Base-by-base conservation (phyloP, 2,329 filamentous ascomycete species). In the Venturia asperata region DNA sequence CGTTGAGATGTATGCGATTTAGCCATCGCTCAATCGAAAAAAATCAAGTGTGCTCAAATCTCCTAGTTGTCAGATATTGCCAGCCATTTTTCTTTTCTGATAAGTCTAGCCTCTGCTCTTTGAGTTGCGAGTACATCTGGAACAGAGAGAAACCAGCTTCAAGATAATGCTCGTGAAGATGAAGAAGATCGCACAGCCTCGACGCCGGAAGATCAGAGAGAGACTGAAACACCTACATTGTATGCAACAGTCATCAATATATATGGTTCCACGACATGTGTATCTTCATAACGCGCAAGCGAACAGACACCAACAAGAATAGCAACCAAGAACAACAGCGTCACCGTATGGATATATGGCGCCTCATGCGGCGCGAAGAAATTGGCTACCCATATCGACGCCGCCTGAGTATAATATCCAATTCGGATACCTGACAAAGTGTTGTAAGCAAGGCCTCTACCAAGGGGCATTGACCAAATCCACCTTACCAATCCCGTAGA, bases 381-480 rank as follows among this genome's bases (percentile, higher is more conserved):
- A 52, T 67, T 65, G 7, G 65, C 65, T n/a, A 65, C 60, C 65
- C 66, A 67, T 24, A 67, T 52, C n/a, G 66, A 64, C 4, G 67
- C 24, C 9, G 65, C 65, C 47, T 67, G 66, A 7, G 65, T 65
- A 60, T 67, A 67, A 41, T 67, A 67, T n/a, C 66, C 66, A 39
- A 65, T 58, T 30, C 66, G 55, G 30, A 67, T 67, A 4, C 66
- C 64, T 66, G 10, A 19, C 17, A 34, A 34, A 34, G 30, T 34
- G 37, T 10, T 3, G n/a, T 27, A 2, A 42, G 37, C 17, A 27
- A 6, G n/a, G n/a, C n/a, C n/a, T n/a, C n/a, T n/a, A n/a, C n/a
- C n/a, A n/a, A n/a, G n/a, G n/a, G n/a, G n/a, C n/a, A n/a, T n/a
- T n/a, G n/a, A 64, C 4, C 13, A 21, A 30, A 56, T 7, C 10